Percentiles rank a stretch among this genome's conserved stretches.
Evolutionary conservation across 148 eudicot species (phyloP).

Genomic region (Dianthus caryophyllus): DNA sequence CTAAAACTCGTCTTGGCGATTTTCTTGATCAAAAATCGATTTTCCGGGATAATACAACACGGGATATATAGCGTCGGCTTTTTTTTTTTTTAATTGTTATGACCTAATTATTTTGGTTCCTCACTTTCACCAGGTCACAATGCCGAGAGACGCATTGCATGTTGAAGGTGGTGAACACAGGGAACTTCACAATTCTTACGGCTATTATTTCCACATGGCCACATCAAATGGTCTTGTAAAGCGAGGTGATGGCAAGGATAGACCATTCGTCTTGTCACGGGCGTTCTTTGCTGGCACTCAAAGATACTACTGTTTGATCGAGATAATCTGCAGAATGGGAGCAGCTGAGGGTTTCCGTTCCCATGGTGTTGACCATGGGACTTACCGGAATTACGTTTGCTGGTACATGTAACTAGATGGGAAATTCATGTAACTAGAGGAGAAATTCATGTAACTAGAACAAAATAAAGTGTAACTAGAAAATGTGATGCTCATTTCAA

Average conservation of each 20-base stretch:
- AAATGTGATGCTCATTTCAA: no score
- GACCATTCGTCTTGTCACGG: slow-evolving; percentile 94
- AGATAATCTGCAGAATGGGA: slow-evolving; percentile 99
- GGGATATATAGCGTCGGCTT: no score
- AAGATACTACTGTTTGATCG: slow-evolving; percentile 98
- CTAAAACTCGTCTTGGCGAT: no score
- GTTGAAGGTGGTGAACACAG: slow-evolving; percentile 84
- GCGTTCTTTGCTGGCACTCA: slow-evolving; percentile 96
- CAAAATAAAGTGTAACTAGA: no score
- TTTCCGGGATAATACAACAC: no score
- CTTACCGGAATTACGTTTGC: slow-evolving; percentile 82
- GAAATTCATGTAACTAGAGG: no score
- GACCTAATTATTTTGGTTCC: background rate
- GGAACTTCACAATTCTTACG: slow-evolving; percentile 94
- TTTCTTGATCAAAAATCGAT: no score
- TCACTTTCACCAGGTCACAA: slow-evolving; percentile 55
- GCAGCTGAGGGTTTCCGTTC: slow-evolving; percentile 90
- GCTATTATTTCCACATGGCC: slow-evolving; percentile 96
- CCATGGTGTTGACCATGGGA: slow-evolving; percentile 92
- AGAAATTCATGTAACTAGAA: no score
- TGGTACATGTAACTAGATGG: no score
- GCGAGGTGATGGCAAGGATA: slow-evolving; percentile 76
- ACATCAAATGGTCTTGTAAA: slow-evolving; percentile 73
- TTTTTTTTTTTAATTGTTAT: no score
- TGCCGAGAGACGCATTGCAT: slow-evolving; percentile 98